Evolutionary conservation across 2,329 filamentous ascomycete genomes (phyloP).

Genomic region (Pseudogymnoascus sp.): DNA sequence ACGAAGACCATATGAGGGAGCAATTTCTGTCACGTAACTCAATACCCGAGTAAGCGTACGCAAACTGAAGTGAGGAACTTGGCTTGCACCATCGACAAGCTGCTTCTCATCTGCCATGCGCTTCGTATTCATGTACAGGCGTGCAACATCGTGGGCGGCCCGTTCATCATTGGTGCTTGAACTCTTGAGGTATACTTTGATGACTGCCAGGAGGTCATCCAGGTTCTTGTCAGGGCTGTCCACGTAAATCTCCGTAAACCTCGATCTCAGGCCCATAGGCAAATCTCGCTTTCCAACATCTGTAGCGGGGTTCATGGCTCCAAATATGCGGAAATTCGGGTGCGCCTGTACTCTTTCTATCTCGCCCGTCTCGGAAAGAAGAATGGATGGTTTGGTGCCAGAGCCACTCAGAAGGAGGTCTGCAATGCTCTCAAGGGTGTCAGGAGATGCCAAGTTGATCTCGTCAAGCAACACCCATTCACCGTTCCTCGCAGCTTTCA

Average conservation of each 20-base stretch:
- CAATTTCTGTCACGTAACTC: constrained; percentile 79
- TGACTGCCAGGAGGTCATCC: constrained; percentile 80
- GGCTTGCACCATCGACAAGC: constrained; percentile 88
- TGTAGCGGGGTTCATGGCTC: constrained; percentile 97
- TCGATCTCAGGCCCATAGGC: constrained; percentile 76
- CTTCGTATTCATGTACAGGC: constrained; percentile 84
- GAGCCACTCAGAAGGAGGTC: constrained; percentile 73
- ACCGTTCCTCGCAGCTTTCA: constrained; percentile 91
- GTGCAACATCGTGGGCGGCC: constrained; percentile 72
- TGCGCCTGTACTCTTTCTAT: constrained; percentile 86
- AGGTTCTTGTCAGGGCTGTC: constrained; percentile 80
- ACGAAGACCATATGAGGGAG: constrained; percentile 75
- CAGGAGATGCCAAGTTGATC: constrained; percentile 90
- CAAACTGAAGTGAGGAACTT: constrained; percentile 94
- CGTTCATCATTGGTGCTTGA: constrained; percentile 65
- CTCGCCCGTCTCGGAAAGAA: constrained; percentile 89
- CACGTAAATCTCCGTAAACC: constrained; percentile 95
- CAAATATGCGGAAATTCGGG: constrained; percentile 90
- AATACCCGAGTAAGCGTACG: constrained; percentile 86
- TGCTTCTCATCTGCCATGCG: constrained; percentile 71
- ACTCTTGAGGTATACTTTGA: constrained; percentile 77
- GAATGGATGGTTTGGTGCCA: constrained; percentile 67
- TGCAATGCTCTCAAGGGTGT: constrained; percentile 88
- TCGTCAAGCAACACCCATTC: constrained; percentile 97
- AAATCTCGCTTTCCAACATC: constrained; percentile 95